Base-by-base conservation (phyloP, 2,329 filamentous ascomycete species). In the Botrytis fabae region DNA sequence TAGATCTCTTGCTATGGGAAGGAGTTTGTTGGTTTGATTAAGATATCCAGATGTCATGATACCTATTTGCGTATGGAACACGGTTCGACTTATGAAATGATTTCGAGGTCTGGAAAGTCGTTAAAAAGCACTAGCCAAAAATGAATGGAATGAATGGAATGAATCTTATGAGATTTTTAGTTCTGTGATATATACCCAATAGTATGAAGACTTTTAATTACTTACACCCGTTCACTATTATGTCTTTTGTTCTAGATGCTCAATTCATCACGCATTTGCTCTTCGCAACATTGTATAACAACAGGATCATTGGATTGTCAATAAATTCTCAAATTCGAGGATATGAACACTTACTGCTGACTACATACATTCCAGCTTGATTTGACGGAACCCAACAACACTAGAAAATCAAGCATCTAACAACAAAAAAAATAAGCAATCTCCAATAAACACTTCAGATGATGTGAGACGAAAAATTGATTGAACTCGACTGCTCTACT, bases 11-110 rank as follows among this genome's bases (percentile, higher is more conserved):
- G 28, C 10, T 42, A 42, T 20, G 48, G 25, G 10, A 28, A 42
- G 46, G 65, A 69, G 48, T 69, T 69, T 38, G 14, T n/a, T 38
- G 48, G 35, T 59, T 69, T 54, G 48, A n/a, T 65, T 38, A 8
- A 14, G 10, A 61, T 61, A 61, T 61, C 20, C 38, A 38, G 35
- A 40, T 61, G 14, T 38, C 25, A 65, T n/a, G n/a, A 7, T 32
- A 65, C 14, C 22, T 18, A 18, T n/a, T 65, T n/a, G 28, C 12
- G 42, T 38, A 38, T 38, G 18, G 46, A 25, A 38, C 51, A 20
- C 5, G 2, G 5, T n/a, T 54, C 25, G 2, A 4, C 14, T 16
- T 28, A 51, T 40, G 46, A 51, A 28, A 35, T 38, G 28, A n/a
- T 48, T 18, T 46, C 35, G 20, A 14, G 44, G 9, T 66, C 22